Evolutionary conservation across 352 stramenopile genomes (phyloP).

Genomic region (Pseudoperonospora humuli): DNA sequence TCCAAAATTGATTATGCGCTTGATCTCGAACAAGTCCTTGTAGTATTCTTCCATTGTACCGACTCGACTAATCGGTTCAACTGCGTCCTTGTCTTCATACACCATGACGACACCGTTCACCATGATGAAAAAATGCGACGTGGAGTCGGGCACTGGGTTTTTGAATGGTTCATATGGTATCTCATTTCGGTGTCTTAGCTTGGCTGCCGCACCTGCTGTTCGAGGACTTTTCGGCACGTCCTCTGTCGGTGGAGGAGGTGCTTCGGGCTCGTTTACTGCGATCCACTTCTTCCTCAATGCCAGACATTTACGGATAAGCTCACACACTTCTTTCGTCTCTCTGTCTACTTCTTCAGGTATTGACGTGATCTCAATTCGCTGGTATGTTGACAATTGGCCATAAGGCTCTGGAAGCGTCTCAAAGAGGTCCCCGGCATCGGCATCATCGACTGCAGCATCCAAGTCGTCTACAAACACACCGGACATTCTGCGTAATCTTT

Average conservation of each 20-base stretch:
- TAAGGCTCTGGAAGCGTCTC: slow-evolving; percentile 77
- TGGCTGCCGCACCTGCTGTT: slow-evolving; percentile 14
- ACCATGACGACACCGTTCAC: slow-evolving; percentile 53
- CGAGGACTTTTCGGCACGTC: slow-evolving; percentile 28
- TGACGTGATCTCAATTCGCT: slow-evolving; percentile 74
- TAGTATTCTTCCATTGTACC: slow-evolving; percentile 57
- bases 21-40: slow-evolving; percentile 68
- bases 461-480: slow-evolving; percentile 23
- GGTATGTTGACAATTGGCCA: slow-evolving; percentile 52
- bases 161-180: slow-evolving; percentile 63
- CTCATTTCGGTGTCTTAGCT: slow-evolving; percentile 62
- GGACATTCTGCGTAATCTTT: slow-evolving; percentile 53
- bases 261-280: slow-evolving; percentile 30
- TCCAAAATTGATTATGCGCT: slow-evolving; percentile 82
- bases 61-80: slow-evolving; percentile 32
- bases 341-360: slow-evolving; percentile 54
- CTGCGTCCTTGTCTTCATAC: slow-evolving; percentile 24
- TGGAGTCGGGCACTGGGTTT: slow-evolving; percentile 30
- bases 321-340: slow-evolving; percentile 72
- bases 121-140: slow-evolving; percentile 47
- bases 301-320: slow-evolving; percentile 75
- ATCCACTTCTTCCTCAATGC: slow-evolving; percentile 68
- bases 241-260: slow-evolving; percentile 9
- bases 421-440: slow-evolving; percentile 43
- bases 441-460: slow-evolving; percentile 19